phyloP scores from a whole-genome alignment of 495 filamentous ascomycete species.

The Aspergillus asperescens region DNA sequence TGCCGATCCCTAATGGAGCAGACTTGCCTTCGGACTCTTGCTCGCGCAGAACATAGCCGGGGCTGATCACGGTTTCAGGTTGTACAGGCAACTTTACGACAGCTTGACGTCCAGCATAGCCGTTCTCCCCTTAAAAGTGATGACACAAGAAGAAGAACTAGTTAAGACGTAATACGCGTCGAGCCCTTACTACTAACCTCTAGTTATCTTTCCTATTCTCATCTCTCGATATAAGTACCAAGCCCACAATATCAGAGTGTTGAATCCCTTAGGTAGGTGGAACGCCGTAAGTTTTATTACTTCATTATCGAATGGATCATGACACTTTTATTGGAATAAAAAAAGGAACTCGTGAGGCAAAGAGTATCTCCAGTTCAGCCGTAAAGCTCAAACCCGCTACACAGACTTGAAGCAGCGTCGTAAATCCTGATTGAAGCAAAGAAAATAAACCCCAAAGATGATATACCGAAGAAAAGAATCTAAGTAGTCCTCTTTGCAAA shows the following conservation, averaged over 20 bases:
- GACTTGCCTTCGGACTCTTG: neutral
- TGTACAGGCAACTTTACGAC: neutral
- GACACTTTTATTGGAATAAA: constrained; percentile 4
- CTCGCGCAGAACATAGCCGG: neutral
- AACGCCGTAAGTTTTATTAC: neutral
- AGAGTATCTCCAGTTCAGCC: neutral
- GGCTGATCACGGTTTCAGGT: neutral
- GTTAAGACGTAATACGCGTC: too few species aligned
- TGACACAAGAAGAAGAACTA: neutral
- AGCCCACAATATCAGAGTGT: too few species aligned
- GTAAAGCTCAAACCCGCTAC: neutral
- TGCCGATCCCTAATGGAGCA: neutral
- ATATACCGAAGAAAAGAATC: constrained; percentile 25
- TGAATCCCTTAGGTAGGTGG: too few species aligned
- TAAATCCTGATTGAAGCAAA: constrained; percentile 8
- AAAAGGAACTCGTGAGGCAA: constrained; percentile 1
- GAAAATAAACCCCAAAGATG: constrained; percentile 15
- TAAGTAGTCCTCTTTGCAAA: constrained; percentile 78
- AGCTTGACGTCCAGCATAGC: neutral
- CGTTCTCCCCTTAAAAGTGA: neutral
- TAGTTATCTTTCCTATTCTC: too few species aligned
- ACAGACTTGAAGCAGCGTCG: neutral
- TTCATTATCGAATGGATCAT: constrained; percentile 1
- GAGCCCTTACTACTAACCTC: too few species aligned
- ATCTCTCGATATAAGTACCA: too few species aligned